Evolutionary conservation across 2,329 filamentous ascomycete species (phyloP), one percentile per base, ranked within the genome.

Genomic region (Claviceps lovelessii): DNA sequence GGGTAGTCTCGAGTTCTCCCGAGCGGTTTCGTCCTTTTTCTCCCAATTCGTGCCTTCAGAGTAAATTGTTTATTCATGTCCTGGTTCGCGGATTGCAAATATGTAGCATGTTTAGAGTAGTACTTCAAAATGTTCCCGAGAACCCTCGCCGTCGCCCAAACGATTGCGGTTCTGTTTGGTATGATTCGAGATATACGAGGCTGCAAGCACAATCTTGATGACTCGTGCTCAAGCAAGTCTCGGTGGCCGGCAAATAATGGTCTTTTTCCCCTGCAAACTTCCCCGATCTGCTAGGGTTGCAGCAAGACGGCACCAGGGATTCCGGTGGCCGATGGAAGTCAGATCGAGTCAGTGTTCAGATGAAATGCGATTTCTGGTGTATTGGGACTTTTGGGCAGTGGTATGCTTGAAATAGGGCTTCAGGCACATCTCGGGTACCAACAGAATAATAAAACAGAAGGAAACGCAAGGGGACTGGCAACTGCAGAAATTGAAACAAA

Each of bases 291-390:
- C 65, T 67, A 61, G 54, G 52, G 54, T 51, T 46, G 39, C 49
- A 46, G 54, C 65, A 70, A 69, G 19, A 66, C 69, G 67, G 65
- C 68, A 69, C 68, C 68, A 71, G 66, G 69, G 69, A 68, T 33
- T 64, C 68, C 64, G 63, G 63, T 59, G 67, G 59, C 61, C 55
- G 61, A 63, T 15, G 57, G 23, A 55, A 48, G 55, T 49, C 31
- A 58, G 51, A 52, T 23, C 55, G 58, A 61, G 59, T 61, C 59
- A 61, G 59, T 54, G 41, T 56, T 54, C 48, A 46, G 51, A 49
- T 39, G 37, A 35, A 55, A 51, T 23, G 33, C 45, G 51, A 48
- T n/a, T 39, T 41, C 55, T 57, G 52, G 17, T 52, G 31, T 41
- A 48, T 39, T 29, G 39, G 33, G 46, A 41, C 31, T 50, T 5